Conservation (phyloP, 257 asterid species). For the Schizonepeta tenuifolia region DNA sequence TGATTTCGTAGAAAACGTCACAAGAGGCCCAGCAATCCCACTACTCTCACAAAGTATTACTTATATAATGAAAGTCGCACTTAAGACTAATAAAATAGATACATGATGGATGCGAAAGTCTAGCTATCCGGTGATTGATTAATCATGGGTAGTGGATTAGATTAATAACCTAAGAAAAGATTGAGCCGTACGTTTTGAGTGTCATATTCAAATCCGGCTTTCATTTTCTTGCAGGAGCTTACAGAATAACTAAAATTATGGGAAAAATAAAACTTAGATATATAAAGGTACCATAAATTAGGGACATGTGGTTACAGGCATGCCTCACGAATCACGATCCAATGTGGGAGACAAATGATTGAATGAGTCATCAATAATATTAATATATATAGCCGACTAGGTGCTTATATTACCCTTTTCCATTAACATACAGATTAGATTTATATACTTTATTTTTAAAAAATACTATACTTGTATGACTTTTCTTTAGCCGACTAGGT, state of each 20-base stretch:
- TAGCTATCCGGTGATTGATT: slow-evolving; percentile 31
- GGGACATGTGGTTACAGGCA: slow-evolving; percentile 36
- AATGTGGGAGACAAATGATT: slow-evolving; percentile 49
- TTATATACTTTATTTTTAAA: no score
- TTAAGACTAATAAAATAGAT: slow-evolving; percentile 11
- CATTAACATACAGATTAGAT: background rate
- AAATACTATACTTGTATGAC: no score
- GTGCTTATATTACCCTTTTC: background rate
- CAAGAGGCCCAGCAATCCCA: slow-evolving; percentile 36
- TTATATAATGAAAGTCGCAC: slow-evolving; percentile 11
- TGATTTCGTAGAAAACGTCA: slow-evolving; percentile 14
- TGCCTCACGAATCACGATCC: slow-evolving; percentile 37
- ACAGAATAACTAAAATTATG: background rate
- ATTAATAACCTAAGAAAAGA: slow-evolving; percentile 18
- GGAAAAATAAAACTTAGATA: background rate
- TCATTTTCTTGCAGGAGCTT: slow-evolving; percentile 18
- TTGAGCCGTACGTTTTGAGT: background rate
- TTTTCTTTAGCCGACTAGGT: no score
- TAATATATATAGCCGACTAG: background rate
- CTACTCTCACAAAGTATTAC: slow-evolving; percentile 31
- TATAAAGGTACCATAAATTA: background rate
- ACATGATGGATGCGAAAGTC: slow-evolving; percentile 35
- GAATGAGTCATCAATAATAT: slow-evolving; percentile 8
- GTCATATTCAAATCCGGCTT: background rate
- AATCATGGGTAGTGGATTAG: slow-evolving; percentile 33